Conservation (phyloP, 2,329 filamentous ascomycete species). For the Fusarium gaditjirri region DNA sequence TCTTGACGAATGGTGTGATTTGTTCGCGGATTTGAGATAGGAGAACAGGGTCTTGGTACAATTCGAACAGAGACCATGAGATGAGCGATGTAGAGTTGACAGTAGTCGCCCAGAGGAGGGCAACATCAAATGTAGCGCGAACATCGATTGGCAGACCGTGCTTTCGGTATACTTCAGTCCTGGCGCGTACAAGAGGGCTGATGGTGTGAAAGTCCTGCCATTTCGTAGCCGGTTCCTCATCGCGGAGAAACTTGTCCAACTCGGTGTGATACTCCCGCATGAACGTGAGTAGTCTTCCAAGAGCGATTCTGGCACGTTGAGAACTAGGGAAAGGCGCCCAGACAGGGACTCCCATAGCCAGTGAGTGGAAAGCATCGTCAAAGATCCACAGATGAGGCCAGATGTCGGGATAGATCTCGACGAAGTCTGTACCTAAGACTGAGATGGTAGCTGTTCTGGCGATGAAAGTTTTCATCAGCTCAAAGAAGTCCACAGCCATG, state of each 20-base stretch:
- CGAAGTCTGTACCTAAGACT: slow-evolving; percentile 55
- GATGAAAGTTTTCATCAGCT: slow-evolving; percentile 51
- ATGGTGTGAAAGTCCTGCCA: slow-evolving; percentile 54
- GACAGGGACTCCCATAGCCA: slow-evolving; percentile 47
- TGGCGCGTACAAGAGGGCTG: slow-evolving; percentile 47
- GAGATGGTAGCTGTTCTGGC: slow-evolving; percentile 49
- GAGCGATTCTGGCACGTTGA: slow-evolving; percentile 47
- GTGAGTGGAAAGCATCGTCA: slow-evolving; percentile 48
- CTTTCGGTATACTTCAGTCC: slow-evolving; percentile 46
- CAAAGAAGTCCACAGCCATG: slow-evolving; percentile 50
- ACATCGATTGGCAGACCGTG: slow-evolving; percentile 46
- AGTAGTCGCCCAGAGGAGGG: slow-evolving; percentile 52
- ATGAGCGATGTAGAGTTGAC: slow-evolving; percentile 52
- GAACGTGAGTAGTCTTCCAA: slow-evolving; percentile 43
- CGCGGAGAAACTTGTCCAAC: slow-evolving; percentile 49
- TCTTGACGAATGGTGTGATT: slow-evolving; percentile 48
- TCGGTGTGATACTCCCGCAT: slow-evolving; percentile 51
- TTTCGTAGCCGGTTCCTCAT: slow-evolving; percentile 46
- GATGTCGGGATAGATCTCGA: slow-evolving; percentile 54
- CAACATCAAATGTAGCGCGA: slow-evolving; percentile 50
- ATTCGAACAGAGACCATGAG: slow-evolving; percentile 56
- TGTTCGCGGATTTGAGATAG: slow-evolving; percentile 53
- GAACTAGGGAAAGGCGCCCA: slow-evolving; percentile 49
- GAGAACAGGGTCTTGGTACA: slow-evolving; percentile 53
- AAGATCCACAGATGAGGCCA: slow-evolving; percentile 53